Evolutionary conservation across 1,139 yeast species (phyloP).

Genomic region (Kurtzmaniella quercitrusa): DNA sequence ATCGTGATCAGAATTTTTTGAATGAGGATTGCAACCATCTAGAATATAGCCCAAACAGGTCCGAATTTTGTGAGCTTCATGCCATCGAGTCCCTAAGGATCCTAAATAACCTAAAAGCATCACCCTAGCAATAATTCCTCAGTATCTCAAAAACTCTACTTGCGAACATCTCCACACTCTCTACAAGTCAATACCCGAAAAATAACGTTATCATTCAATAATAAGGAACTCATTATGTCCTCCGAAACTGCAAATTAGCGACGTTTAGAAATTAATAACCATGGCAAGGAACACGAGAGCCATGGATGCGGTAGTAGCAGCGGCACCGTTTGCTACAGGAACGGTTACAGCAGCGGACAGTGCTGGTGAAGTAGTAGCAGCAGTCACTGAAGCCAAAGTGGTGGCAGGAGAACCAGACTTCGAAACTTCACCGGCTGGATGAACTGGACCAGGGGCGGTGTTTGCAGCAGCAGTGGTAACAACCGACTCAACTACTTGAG

Average conservation of each 20-base stretch:
- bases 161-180: too few species aligned
- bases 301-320: slow-evolving; percentile 5
- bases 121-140: too few species aligned
- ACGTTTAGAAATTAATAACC: background rate
- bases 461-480: slow-evolving; percentile 10
- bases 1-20: too few species aligned
- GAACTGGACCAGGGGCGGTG: slow-evolving; percentile 2
- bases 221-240: background rate
- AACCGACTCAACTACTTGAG: slow-evolving; percentile 7
- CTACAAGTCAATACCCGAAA: too few species aligned
- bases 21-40: too few species aligned
- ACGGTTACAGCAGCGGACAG: slow-evolving; percentile 1
- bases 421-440: slow-evolving; percentile 9
- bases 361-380: slow-evolving; percentile 2
- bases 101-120: too few species aligned
- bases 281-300: slow-evolving; percentile 3
- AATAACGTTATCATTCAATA: too few species aligned
- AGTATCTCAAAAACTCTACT: too few species aligned
- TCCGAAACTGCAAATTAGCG: background rate
- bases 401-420: slow-evolving; percentile 2
- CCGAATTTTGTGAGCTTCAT: too few species aligned
- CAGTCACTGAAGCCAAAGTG: slow-evolving; percentile 1
- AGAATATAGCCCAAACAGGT: too few species aligned
- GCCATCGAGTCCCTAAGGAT: too few species aligned
- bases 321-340: slow-evolving; percentile 4